Conservation (phyloP, 176 grass and related monocot genomes). For the Zoysia japonica region DNA sequence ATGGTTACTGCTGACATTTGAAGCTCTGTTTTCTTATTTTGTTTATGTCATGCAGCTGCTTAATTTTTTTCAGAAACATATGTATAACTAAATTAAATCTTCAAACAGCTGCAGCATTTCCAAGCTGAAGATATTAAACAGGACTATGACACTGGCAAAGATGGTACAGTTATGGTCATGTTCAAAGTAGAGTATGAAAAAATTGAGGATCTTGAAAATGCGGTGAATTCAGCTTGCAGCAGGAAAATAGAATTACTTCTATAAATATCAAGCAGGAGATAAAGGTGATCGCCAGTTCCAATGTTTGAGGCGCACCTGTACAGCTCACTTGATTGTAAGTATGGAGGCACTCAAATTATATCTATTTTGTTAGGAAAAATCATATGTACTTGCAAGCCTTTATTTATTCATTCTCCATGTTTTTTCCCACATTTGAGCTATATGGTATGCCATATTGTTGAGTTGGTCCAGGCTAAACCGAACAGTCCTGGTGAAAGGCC, state of each 20-base stretch:
- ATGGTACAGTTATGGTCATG: constrained; percentile 81
- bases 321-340: constrained; percentile 34
- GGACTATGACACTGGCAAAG: constrained; percentile 93
- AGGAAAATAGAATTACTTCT: constrained; percentile 70
- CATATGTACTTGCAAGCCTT: neutral
- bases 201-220: constrained; percentile 62
- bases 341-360: constrained; percentile 12
- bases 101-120: constrained; percentile 77
- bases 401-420: neutral
- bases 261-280: constrained; percentile 40
- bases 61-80: constrained; percentile 27
- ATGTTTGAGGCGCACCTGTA: constrained; percentile 11
- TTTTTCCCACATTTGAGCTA: neutral
- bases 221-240: constrained; percentile 87
- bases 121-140: constrained; percentile 91
- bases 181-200: constrained; percentile 91
- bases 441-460: constrained; percentile 7
- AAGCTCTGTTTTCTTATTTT: constrained; percentile 11
- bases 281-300: constrained; percentile 13
- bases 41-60: neutral
- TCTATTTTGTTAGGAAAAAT: neutral
- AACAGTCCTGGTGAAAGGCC: neutral
- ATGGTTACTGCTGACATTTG: neutral
- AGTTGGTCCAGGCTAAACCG: neutral
- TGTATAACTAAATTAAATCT: constrained; percentile 38